Percentiles rank a stretch among this genome's conserved stretches.
Evolutionary conservation across 1,139 yeast genomes (phyloP).

Genomic region (Diutina pseudorugosa): DNA sequence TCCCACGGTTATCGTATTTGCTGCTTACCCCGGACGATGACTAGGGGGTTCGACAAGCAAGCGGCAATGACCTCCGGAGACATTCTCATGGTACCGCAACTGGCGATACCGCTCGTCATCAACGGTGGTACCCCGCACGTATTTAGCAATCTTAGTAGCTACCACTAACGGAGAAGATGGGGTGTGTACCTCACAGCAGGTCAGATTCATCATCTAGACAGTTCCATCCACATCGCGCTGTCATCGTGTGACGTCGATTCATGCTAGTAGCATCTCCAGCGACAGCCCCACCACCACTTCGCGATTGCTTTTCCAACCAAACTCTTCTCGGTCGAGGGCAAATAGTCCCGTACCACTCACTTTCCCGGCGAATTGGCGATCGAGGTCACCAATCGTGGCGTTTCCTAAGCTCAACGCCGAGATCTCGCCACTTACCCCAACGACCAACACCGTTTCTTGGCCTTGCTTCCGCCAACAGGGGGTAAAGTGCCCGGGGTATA

Average conservation of each 20-base stretch:
- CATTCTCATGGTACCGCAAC: no score
- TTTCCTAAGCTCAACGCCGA: not conserved
- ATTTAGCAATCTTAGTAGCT: not conserved
- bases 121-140: not conserved
- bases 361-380: not conserved
- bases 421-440: not conserved
- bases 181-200: not conserved
- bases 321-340: not conserved
- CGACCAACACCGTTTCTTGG: not conserved
- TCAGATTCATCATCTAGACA: not conserved
- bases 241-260: not conserved
- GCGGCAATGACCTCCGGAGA: no score
- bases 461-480: not conserved
- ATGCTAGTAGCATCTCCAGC: not conserved
- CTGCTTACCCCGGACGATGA: no score
- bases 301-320: not conserved
- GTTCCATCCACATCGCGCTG: not conserved
- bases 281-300: not conserved
- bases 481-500: not conserved
- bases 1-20: no score
- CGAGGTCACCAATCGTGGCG: not conserved
- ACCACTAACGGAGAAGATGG: not conserved
- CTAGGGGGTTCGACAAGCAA: no score
- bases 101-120: no score
- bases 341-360: slow-evolving; percentile 1